Base-by-base conservation (phyloP, 1,139 yeast genomes). In the Suhomyces coccinellae region DNA sequence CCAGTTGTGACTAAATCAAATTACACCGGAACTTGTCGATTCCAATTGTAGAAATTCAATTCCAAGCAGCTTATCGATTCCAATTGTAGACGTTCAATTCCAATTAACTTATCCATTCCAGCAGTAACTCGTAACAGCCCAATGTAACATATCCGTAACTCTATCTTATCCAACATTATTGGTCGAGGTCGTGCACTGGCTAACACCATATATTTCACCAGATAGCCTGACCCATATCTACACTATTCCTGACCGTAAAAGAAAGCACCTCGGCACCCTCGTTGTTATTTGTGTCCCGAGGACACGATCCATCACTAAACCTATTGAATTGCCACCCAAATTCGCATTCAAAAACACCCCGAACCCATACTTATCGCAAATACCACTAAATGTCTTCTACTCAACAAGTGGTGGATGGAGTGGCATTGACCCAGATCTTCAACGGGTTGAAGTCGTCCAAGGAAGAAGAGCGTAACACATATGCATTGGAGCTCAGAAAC, bases 401-500 rank as follows among this genome's bases (percentile, higher is more conserved):
- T 17, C 57, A 58, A n/a, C 75, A 67, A 49, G 67, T 70, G 29
- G 74, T 72, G 24, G 82, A 79, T 48, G 79, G 79, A 8, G 67
- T 77, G 38, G 79, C 82, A 15, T 62, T 82, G 38, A 75, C 71
- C 46, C 80, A 75, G 58, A 81, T 82, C 34, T 78, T 82, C 54
- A 63, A 63, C 44, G 83, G 82, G 33, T 66, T 82, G 46, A 73
- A 73, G 52, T 79, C 84, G 33, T 65, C 67, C 39, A 62, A 65
- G 26, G 77, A 73, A 34, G 80, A 77, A 22, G 85, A 80, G 47
- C 67, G 89, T 40, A 58, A 63, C 24, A 70, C 79, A 39, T 82
- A 82, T 22, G 93, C 95, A 1, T 67, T 69, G 31, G 93, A 87
- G 54, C 69, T 90, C 47, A 74, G 86, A 46, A 78, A 73, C 38